A percentile compares a stretch with the other conserved stretches of the same genome.
These are phyloP conservation scores for Boletus edulis DNA, from an alignment of 768 basidiomycete genomes.

Conservation along the genomic window DNA sequence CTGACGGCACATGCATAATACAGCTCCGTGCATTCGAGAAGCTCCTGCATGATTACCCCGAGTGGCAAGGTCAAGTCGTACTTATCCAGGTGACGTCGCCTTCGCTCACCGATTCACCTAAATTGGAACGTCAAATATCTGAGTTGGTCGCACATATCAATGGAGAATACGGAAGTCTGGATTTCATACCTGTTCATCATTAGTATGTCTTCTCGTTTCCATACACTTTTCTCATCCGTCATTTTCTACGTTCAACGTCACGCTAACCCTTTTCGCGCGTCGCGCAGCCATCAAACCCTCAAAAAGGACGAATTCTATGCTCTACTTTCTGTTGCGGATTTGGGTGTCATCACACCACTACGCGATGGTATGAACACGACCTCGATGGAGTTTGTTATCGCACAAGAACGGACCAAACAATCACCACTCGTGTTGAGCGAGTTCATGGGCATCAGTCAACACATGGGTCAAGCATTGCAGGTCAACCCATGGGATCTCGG, in stretches of 20 bases:
- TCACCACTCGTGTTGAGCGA: conserved; percentile 91
- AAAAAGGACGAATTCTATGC: conserved; percentile 99
- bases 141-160: conserved; percentile 95
- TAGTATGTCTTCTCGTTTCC: conserved; percentile 62
- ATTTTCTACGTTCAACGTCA: not conserved
- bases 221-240: not conserved
- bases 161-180: conserved; percentile 89
- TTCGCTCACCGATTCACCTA: conserved; percentile 86
- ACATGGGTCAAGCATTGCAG: conserved; percentile 85
- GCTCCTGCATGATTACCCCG: conserved; percentile 87
- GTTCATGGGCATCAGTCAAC: conserved; percentile 96
- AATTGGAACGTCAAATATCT: conserved; percentile 89
- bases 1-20: not conserved
- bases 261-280: not conserved
- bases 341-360: conserved; percentile 92
- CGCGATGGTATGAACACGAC: conserved; percentile 99
- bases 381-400: conserved; percentile 96
- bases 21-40: conserved; percentile 95
- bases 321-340: conserved; percentile 86
- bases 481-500: conserved; percentile 97
- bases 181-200: conserved; percentile 97
- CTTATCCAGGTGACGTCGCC: conserved; percentile 88
- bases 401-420: conserved; percentile 81
- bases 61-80: conserved; percentile 91
- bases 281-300: conserved; percentile 84